Evolutionary conservation across 768 basidiomycete species (phyloP).

Genomic region (Pluteus cervinus): DNA sequence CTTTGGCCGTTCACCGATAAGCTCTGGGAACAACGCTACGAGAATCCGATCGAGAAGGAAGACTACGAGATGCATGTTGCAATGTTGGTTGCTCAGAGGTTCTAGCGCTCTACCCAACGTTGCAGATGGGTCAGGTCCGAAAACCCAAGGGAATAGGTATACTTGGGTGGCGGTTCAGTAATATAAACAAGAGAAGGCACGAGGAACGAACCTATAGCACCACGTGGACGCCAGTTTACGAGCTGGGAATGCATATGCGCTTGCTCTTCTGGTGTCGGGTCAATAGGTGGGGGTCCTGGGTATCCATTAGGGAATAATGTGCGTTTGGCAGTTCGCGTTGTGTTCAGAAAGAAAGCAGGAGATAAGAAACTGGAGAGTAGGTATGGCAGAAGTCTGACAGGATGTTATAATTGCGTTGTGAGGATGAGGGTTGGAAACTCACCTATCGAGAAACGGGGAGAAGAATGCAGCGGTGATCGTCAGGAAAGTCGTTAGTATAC

Average conservation of each 20-base stretch:
- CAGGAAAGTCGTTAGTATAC: no score
- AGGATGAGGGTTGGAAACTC: slow-evolving; percentile 43
- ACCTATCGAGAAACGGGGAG: no score
- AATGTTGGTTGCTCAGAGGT: slow-evolving; percentile 52
- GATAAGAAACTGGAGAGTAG: slow-evolving; percentile 52
- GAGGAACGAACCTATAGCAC: slow-evolving; percentile 26
- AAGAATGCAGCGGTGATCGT: no score
- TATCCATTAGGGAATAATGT: slow-evolving; percentile 88
- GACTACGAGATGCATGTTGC: slow-evolving; percentile 76
- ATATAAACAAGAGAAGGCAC: not conserved
- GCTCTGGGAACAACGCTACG: slow-evolving; percentile 73
- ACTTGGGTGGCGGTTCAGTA: slow-evolving; percentile 16
- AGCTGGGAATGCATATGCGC: slow-evolving; percentile 43
- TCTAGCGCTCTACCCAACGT: slow-evolving; percentile 54
- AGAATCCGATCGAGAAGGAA: slow-evolving; percentile 70
- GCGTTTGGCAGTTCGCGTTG: slow-evolving; percentile 52
- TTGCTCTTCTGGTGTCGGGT: slow-evolving; percentile 78
- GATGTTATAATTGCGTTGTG: slow-evolving; percentile 40
- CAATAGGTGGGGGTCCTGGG: slow-evolving; percentile 65
- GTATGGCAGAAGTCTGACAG: slow-evolving; percentile 71
- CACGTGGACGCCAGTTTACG: slow-evolving; percentile 29
- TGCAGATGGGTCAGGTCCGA: slow-evolving; percentile 45
- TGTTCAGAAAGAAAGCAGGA: slow-evolving; percentile 43
- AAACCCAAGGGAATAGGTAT: slow-evolving; percentile 40
- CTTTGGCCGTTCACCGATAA: no score